phyloP scores from a whole-genome alignment of 345 rosid genomes.

The Rubroshorea leprosula region DNA sequence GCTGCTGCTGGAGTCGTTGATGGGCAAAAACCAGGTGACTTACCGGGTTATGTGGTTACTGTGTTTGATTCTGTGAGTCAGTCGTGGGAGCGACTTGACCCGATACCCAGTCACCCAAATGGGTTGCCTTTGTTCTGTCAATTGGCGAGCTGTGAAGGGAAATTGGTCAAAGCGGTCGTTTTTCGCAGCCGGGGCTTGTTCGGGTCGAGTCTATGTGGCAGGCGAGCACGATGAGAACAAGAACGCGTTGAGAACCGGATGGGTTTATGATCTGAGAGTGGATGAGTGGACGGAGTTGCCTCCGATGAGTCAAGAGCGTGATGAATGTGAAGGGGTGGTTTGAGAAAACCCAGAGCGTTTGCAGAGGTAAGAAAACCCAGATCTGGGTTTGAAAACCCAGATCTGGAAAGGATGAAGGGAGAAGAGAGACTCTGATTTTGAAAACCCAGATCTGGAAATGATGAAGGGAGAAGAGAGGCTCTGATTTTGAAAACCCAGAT shows the following conservation, averaged over 20 bases:
- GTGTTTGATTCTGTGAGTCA: slow-evolving; percentile 35
- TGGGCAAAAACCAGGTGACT: slow-evolving; percentile 23
- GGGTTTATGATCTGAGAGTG: slow-evolving; percentile 46
- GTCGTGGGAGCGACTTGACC: slow-evolving; percentile 40
- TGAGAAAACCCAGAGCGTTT: too few relatives aligned
- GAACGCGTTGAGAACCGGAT: slow-evolving; percentile 51
- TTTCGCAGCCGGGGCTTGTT: slow-evolving; percentile 41
- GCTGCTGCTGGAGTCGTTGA: background rate
- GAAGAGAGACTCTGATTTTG: too few relatives aligned
- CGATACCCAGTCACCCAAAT: slow-evolving; percentile 35
- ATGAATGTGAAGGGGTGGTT: slow-evolving; percentile 61
- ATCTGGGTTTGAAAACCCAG: too few relatives aligned
- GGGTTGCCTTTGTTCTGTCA: slow-evolving; percentile 66
- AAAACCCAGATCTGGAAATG: too few relatives aligned
- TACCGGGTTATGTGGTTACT: slow-evolving; percentile 31
- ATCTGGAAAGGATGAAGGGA: too few relatives aligned
- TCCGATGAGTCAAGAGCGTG: slow-evolving; percentile 51
- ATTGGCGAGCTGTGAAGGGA: slow-evolving; percentile 45
- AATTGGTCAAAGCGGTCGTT: slow-evolving; percentile 50
- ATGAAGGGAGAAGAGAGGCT: too few relatives aligned
- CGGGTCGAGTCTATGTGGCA: slow-evolving; percentile 35
- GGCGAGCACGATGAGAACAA: slow-evolving; percentile 72
- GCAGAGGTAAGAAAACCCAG: too few relatives aligned
- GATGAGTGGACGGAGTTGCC: slow-evolving; percentile 57
- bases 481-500: too few relatives aligned